Percentiles rank a stretch among this genome's conserved stretches.
Evolutionary conservation across 805 yeast genomes (phyloP).

Genomic region (Tetrapisispora nanseiensis): DNA sequence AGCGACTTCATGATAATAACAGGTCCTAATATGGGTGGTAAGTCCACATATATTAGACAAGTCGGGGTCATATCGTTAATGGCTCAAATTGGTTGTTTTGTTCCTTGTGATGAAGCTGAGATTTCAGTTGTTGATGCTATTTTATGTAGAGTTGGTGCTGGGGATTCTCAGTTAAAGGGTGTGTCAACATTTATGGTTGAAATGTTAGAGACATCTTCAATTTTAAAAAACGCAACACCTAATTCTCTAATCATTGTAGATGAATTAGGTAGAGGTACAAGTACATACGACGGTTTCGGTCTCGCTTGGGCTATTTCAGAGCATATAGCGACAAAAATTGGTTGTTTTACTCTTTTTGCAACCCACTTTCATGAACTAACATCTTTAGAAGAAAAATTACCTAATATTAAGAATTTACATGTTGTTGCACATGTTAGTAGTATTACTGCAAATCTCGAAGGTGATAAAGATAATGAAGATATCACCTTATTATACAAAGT

Average conservation of each 20-base stretch:
- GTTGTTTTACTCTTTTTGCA: slow-evolving; percentile 82
- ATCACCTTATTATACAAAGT: slow-evolving; percentile 86
- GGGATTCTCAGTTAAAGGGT: slow-evolving; percentile 94
- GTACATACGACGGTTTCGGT: slow-evolving; percentile 95
- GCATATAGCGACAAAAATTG: slow-evolving; percentile 57
- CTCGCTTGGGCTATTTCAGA: slow-evolving; percentile 95
- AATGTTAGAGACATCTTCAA: slow-evolving; percentile 93
- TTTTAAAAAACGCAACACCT: slow-evolving; percentile 71
- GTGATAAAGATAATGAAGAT: slow-evolving; percentile 38
- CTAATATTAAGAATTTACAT: slow-evolving; percentile 70
- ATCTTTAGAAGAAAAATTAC: slow-evolving; percentile 51
- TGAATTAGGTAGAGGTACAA: slow-evolving; percentile 75
- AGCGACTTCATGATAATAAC: slow-evolving; percentile 77
- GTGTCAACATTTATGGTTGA: slow-evolving; percentile 97
- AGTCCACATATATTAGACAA: slow-evolving; percentile 85
- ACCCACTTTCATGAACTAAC: slow-evolving; percentile 97
- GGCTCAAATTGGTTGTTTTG: slow-evolving; percentile 85
- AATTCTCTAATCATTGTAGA: slow-evolving; percentile 88
- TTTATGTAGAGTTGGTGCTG: slow-evolving; percentile 96
- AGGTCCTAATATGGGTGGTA: slow-evolving; percentile 98
- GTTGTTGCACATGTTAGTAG: slow-evolving; percentile 66
- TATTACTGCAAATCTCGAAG: slow-evolving; percentile 40
- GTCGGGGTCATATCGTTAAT: slow-evolving; percentile 77
- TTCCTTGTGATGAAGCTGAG: slow-evolving; percentile 74
- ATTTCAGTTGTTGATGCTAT: slow-evolving; percentile 82